Base-by-base conservation (phyloP, 495 filamentous ascomycete species). In the Aspergillus biplanus region DNA sequence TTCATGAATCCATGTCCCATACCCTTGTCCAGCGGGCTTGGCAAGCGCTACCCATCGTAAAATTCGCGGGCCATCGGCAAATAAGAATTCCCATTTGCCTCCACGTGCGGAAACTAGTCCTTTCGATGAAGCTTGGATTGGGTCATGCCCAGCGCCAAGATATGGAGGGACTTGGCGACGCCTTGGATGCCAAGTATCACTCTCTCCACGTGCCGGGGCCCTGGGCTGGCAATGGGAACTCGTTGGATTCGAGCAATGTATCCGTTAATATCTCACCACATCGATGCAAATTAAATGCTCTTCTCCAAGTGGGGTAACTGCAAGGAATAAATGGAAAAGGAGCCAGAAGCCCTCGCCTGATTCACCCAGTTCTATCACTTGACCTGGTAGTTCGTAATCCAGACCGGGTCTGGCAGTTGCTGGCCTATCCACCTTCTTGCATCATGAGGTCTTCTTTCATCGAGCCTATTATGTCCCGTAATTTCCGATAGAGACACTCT, bases 171-270 rank as follows among this genome's bases (percentile, higher is more conserved):
- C 61, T 57, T 63, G 59, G 59, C 52, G 32, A 46, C 32, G 33
- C 11, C 35, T 18, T 7, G 35, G 48, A 44, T 42, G 50, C 59
- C 57, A 59, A 62, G 59, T 33, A 15, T 44, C 34, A 0, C 27
- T 32, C 52, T 33, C 54, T 56, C 62, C 65, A 67, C 65, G 65
- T 67, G 65, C 65, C 33, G 35, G 55, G 53, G 52, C 55, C 44
- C 15, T 15, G 49, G 16, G 27, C 18, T 32, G 37, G 47, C 56
- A 46, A 58, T 58, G 56, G 56, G 27, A 58, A 31, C 13, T 35
- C 42, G 27, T 13, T 13, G 18, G 7, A 15, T 15, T 49, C 44
- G 9, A 27, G 5, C 42, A 58, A 49, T 44, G 12, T 35, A 47
- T 32, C 21, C 13, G 12, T 58, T 58, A 49, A 21, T 58, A 34